Evolutionary conservation across 257 asterid genomes (phyloP), one percentile per base, ranked within the genome.

Genomic region (Petunia axillaris): DNA sequence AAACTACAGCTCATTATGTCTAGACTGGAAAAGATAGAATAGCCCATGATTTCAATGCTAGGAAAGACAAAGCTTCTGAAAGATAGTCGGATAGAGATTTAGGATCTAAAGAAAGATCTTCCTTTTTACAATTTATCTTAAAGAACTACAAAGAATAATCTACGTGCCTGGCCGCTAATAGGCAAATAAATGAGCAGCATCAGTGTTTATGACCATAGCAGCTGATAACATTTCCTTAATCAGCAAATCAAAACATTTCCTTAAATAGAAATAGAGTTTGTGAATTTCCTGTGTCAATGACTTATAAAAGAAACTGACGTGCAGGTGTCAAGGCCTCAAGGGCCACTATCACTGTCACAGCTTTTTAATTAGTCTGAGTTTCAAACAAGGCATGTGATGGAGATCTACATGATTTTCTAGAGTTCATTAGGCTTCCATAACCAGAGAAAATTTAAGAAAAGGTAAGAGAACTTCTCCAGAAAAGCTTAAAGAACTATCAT

Each of bases 351-450:
- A 14, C 40, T 64, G 39, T 46, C 50, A 64, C 48, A 64, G 73
- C 5, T 2, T 14, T 65, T 14, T 65, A 65, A 65, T 40, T 40
- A 65, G 15, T 65, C 52, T 65, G 13, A 6, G 74, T 13, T 40
- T 66, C 53, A 66, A 15, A 37, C 37, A 15, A 68, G 76, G 57
- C 57, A 44, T 44, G 15, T 43, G 14, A 16, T n/a, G 40, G 57
- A 68, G 76, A 67, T 41, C 3, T 65, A 15, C 54, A 66, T 66
- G 54, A 43, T 68, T n/a, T 68, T 44, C 39, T 68, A 68, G 76
- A 1, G 55, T 67, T 67, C 1, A 55, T 54, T 67, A 67, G 8
- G n/a, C 75, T 43, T n/a, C 11, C 8, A 67, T 5, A 0, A 67
- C 14, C 2, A 44, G 25, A 43, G 5, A 3, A 44, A 16, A 68